phyloP scores from a whole-genome alignment of 2,329 filamentous ascomycete species.

The Zalaria obscura region DNA sequence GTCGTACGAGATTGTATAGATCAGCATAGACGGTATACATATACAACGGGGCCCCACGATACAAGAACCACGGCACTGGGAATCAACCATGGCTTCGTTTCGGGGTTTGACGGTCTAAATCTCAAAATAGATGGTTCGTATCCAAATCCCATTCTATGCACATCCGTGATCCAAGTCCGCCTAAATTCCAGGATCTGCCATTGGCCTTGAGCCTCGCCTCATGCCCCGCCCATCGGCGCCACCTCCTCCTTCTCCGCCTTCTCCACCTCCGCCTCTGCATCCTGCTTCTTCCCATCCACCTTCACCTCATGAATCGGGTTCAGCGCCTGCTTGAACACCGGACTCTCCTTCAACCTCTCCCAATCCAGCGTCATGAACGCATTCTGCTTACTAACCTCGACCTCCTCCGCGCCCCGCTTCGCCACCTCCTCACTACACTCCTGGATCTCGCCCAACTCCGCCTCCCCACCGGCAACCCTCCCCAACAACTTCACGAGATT shows the following conservation, averaged over 20 bases:
- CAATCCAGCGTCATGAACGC: constrained; percentile 9
- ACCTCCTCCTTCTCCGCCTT: neutral
- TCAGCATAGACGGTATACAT: too few species aligned
- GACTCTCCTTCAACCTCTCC: constrained; percentile 8
- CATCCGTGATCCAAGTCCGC: too few species aligned
- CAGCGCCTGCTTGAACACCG: constrained; percentile 8
- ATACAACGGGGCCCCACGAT: too few species aligned
- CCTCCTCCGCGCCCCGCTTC: constrained; percentile 7
- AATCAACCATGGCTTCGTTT: too few species aligned
- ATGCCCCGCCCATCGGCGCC: neutral
- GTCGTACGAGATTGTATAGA: too few species aligned
- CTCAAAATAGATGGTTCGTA: too few species aligned
- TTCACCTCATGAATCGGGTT: constrained; percentile 1
- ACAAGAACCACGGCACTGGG: too few species aligned
- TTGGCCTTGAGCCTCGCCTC: neutral
- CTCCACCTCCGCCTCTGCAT: neutral
- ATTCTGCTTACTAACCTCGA: constrained; percentile 6
- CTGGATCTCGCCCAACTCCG: neutral
- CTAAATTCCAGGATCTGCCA: too few species aligned
- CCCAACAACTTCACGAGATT: constrained; percentile 17
- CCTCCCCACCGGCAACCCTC: too few species aligned
- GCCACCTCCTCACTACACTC: constrained; percentile 7
- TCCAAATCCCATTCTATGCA: too few species aligned
- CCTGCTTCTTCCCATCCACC: neutral
- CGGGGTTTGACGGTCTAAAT: too few species aligned